Evolutionary conservation across 805 yeast species (phyloP).

Genomic region (Ogataea nitratoaversa): DNA sequence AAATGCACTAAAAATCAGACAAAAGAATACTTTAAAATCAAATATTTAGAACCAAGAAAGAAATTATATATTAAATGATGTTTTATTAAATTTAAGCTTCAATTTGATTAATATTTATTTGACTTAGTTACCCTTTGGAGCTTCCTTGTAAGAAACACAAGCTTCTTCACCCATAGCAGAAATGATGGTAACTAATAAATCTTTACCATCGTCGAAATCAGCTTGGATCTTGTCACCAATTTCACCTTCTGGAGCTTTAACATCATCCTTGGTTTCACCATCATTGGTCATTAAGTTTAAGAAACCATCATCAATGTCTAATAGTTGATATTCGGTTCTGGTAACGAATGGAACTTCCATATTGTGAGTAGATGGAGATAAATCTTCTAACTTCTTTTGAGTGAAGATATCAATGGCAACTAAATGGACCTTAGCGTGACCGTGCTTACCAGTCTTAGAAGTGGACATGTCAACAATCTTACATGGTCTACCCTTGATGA

Average conservation of each 20-base stretch:
- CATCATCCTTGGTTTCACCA: slow-evolving; percentile 99
- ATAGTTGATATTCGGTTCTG: slow-evolving; percentile 94
- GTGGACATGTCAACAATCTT: slow-evolving; percentile 99
- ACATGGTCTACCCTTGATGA: slow-evolving; percentile 98
- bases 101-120: slow-evolving; percentile 4
- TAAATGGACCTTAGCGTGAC: slow-evolving; percentile 99
- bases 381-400: slow-evolving; percentile 98
- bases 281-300: slow-evolving; percentile 93
- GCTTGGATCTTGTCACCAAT: slow-evolving; percentile 89
- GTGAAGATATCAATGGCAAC: slow-evolving; percentile 99
- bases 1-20: background rate
- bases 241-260: slow-evolving; percentile 97
- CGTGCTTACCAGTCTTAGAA: slow-evolving; percentile 99
- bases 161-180: slow-evolving; percentile 99
- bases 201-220: slow-evolving; percentile 98
- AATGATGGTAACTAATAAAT: slow-evolving; percentile 92
- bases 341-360: slow-evolving; percentile 98
- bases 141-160: slow-evolving; percentile 97
- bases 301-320: slow-evolving; percentile 98
- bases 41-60: background rate
- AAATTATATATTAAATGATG: slow-evolving; percentile 1
- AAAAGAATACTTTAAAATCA: background rate
- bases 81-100: background rate
- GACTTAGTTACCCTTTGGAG: slow-evolving; percentile 61
- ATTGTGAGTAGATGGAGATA: slow-evolving; percentile 99